Conservation (phyloP, 2,329 filamentous ascomycete genomes). For the Hypoxylon sp. region DNA sequence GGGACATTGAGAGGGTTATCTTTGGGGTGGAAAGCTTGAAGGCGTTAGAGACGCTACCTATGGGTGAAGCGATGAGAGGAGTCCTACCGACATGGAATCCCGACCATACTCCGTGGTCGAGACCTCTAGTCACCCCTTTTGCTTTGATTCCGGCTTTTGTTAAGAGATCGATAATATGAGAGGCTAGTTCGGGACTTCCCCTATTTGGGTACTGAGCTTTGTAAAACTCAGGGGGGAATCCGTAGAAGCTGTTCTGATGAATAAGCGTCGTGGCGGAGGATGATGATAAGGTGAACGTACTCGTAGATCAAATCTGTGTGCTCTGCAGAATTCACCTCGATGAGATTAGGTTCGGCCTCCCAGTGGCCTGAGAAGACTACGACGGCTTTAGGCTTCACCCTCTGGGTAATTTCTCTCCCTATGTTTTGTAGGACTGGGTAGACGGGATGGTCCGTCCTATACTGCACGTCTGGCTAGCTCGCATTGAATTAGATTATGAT, state of each 20-base stretch:
- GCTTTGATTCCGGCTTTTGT: conserved; percentile 71
- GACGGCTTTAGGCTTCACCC: conserved; percentile 79
- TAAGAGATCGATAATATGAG: conserved; percentile 70
- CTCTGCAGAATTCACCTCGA: conserved; percentile 77
- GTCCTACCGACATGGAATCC: conserved; percentile 69
- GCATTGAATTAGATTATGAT: conserved; percentile 27
- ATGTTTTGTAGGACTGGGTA: conserved; percentile 75
- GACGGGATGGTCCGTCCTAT: conserved; percentile 77
- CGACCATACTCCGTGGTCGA: conserved; percentile 84
- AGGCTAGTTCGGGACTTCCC: conserved; percentile 72
- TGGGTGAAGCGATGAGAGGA: not conserved
- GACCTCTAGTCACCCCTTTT: conserved; percentile 72
- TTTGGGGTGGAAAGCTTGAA: conserved; percentile 71
- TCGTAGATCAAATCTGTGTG: conserved; percentile 79
- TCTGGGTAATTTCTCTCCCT: conserved; percentile 78
- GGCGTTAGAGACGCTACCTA: not conserved
- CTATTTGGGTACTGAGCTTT: conserved; percentile 75
- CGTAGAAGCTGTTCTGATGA: conserved; percentile 70
- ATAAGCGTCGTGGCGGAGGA: conserved; percentile 39
- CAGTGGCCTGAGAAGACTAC: conserved; percentile 86
- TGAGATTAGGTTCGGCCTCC: conserved; percentile 70
- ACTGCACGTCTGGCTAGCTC: conserved; percentile 73
- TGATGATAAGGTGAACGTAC: conserved; percentile 55
- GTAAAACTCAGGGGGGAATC: conserved; percentile 79
- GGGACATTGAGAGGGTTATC: conserved; percentile 75